Evolutionary conservation across 805 yeast genomes (phyloP).

Genomic region (Diddensiella transvaalensis): DNA sequence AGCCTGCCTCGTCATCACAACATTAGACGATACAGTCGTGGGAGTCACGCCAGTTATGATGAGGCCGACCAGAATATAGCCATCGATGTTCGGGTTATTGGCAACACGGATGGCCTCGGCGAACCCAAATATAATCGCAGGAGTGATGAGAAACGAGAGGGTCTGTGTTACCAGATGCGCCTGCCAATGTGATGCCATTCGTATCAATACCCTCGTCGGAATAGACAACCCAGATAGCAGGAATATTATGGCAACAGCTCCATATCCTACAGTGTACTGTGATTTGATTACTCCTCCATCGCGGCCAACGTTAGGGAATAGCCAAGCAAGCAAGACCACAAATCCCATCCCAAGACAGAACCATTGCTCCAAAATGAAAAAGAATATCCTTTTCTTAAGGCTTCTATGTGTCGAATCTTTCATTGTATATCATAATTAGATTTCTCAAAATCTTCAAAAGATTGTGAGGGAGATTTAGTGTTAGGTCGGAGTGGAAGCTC

Average conservation of each 20-base stretch:
- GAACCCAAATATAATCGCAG: constrained; percentile 68
- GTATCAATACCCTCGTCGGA: constrained; percentile 56
- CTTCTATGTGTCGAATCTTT: too few species aligned
- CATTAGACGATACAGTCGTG: constrained; percentile 88
- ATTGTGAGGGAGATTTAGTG: too few species aligned
- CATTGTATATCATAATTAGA: too few species aligned
- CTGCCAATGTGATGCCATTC: constrained; percentile 73
- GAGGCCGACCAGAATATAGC: constrained; percentile 77
- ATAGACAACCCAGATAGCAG: constrained; percentile 77
- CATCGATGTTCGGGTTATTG: constrained; percentile 54
- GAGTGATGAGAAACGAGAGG: constrained; percentile 67
- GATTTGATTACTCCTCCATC: constrained; percentile 75
- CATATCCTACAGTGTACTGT: constrained; percentile 74
- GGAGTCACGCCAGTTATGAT: constrained; percentile 85
- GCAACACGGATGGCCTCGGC: constrained; percentile 63
- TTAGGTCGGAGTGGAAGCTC: too few species aligned
- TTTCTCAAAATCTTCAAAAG: too few species aligned
- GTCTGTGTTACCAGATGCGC: constrained; percentile 70
- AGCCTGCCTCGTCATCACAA: constrained; percentile 84
- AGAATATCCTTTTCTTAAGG: too few species aligned
- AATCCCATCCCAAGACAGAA: constrained; percentile 69
- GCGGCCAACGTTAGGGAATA: constrained; percentile 78
- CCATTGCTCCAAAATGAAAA: constrained; percentile 50
- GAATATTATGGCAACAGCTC: constrained; percentile 84
- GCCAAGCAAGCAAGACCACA: constrained; percentile 69